phyloP scores from a whole-genome alignment of 805 yeast species.

The Zygoascus flipseniorum region DNA sequence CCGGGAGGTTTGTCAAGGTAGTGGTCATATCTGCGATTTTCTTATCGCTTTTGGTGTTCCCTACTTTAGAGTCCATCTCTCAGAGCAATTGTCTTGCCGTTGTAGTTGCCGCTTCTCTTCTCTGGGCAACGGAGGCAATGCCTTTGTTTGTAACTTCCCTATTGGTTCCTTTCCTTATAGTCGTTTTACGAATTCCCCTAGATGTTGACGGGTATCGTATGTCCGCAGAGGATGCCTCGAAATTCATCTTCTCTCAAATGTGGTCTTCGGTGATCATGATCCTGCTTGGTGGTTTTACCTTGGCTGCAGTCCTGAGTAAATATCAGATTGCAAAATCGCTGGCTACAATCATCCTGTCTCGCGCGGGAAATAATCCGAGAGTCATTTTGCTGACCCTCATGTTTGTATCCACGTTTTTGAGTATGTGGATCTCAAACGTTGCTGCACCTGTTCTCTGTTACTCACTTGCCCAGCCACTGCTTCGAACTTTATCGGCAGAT shows the following conservation, averaged over 20 bases:
- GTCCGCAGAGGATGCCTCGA: slow-evolving; percentile 61
- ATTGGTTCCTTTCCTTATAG: slow-evolving; percentile 72
- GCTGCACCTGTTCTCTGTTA: slow-evolving; percentile 94
- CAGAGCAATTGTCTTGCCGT: slow-evolving; percentile 82
- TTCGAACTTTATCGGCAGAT: slow-evolving; percentile 73
- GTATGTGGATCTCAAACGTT: slow-evolving; percentile 95
- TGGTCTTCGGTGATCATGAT: slow-evolving; percentile 93
- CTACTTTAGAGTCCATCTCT: slow-evolving; percentile 42
- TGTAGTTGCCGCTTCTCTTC: slow-evolving; percentile 66
- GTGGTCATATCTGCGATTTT: slow-evolving; percentile 42
- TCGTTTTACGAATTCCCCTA: slow-evolving; percentile 57
- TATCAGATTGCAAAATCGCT: slow-evolving; percentile 80
- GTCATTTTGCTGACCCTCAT: slow-evolving; percentile 69
- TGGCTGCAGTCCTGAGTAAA: slow-evolving; percentile 91
- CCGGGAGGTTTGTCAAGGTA: slow-evolving; percentile 37
- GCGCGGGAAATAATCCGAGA: slow-evolving; percentile 81
- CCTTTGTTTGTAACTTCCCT: slow-evolving; percentile 88
- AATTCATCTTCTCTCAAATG: slow-evolving; percentile 76
- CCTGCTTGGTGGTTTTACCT: slow-evolving; percentile 84
- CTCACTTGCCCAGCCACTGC: slow-evolving; percentile 82
- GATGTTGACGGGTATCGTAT: slow-evolving; percentile 47
- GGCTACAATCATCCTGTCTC: slow-evolving; percentile 71
- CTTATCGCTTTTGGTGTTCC: slow-evolving; percentile 34
- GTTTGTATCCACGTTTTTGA: slow-evolving; percentile 75
- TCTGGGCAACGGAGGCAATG: slow-evolving; percentile 95